These are phyloP conservation scores for Kurtzmaniella fragi DNA, from an alignment of 805 yeast species.

Conservation along the genomic window DNA sequence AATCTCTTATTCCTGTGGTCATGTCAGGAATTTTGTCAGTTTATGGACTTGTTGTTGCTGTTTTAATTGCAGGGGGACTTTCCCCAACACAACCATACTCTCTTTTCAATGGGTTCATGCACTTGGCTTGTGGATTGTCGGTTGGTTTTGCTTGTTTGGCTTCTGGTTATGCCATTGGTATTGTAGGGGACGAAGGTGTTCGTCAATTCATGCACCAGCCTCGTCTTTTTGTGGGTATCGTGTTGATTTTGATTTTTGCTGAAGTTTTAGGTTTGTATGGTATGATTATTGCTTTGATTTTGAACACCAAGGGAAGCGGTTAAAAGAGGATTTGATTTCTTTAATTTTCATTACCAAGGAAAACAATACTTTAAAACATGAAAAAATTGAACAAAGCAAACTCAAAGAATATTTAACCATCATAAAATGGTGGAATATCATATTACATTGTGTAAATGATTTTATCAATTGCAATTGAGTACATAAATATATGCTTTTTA, in stretches of 20 bases:
- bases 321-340: slow-evolving; percentile 16
- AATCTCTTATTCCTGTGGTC: slow-evolving; percentile 91
- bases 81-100: slow-evolving; percentile 77
- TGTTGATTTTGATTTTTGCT: slow-evolving; percentile 82
- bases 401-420: not conserved
- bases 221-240: slow-evolving; percentile 83
- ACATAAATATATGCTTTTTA: no score
- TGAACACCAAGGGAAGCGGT: slow-evolving; percentile 84
- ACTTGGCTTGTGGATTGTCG: slow-evolving; percentile 88
- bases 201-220: slow-evolving; percentile 87
- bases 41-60: slow-evolving; percentile 95
- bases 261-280: slow-evolving; percentile 91
- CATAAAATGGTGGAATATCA: no score
- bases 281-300: slow-evolving; percentile 88
- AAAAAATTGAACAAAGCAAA: not conserved
- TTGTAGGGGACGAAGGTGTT: slow-evolving; percentile 91
- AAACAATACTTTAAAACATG: not conserved
- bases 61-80: slow-evolving; percentile 86
- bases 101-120: slow-evolving; percentile 95
- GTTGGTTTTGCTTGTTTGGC: slow-evolving; percentile 97
- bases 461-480: no score
- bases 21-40: slow-evolving; percentile 98
- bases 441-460: no score
- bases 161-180: slow-evolving; percentile 94
- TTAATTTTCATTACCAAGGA: not conserved